Base-by-base conservation (phyloP, 805 yeast species). In the Priceomyces carsonii region DNA sequence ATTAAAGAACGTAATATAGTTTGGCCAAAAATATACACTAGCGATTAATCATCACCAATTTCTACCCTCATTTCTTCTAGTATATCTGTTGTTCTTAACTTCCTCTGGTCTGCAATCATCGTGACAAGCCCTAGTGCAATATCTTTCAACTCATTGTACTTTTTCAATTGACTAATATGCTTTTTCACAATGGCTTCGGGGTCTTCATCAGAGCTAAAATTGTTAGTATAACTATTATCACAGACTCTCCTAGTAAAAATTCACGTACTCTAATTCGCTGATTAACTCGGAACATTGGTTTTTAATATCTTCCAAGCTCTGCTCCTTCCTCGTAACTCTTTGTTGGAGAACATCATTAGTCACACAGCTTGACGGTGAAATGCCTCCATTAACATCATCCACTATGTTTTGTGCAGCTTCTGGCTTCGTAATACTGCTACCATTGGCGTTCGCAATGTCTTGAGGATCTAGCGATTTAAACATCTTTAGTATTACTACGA, bases 81-180 rank as follows among this genome's bases (percentile, higher is more conserved):
- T 5, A 80, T 69, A 23, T 71, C 78, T 8, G 60, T 55, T 4
- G 76, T 50, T 29, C 71, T 62, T 18, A 73, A 58, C 17, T 68
- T 60, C 39, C 77, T 65, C 40, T 79, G 82, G 33, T 76, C 79
- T 0, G 86, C 83, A 20, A 82, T 78, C 63, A 79, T 54, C 26
- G 75, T 72, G 8, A 79, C 71, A 41, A 83, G 51, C 5, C 73
- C 69, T 35, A 80, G 48, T 0, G 86, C 85, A 2, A 71, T 66
- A 49, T 82, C 89, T 47, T 76, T 73, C 16, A 83, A 56, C 40
- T 80, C 86, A 47, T 82, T 79, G 55, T 82, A 83, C 35, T 63
- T 58, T 42, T 78, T 77, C 25, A 82, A 55, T 33, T 67, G 65
- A 18, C 54, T 50, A 16, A 82, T 77, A 44, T 83, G 87, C 18